Percentiles rank a stretch among this genome's conserved stretches.
Conservation (phyloP, 257 asterid genomes). For the Gentiana straminea region DNA sequence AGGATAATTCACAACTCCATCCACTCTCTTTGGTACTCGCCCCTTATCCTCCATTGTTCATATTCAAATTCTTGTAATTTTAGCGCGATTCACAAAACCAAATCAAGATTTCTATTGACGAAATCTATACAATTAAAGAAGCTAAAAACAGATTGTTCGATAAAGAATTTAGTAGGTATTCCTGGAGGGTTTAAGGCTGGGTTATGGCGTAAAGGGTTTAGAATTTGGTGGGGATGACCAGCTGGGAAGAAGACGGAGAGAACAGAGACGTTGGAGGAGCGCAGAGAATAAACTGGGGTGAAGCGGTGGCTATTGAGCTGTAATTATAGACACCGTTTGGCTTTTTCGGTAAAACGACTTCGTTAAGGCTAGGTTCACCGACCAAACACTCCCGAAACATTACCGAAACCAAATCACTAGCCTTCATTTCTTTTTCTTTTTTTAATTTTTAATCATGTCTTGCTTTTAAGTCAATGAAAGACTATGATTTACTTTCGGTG, state of each 20-base stretch:
- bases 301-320: not conserved
- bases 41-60: conserved; percentile 77
- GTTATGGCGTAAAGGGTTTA: conserved; percentile 4
- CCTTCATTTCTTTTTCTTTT: too few relatives aligned
- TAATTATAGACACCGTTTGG: conserved; percentile 15
- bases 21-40: conserved; percentile 43
- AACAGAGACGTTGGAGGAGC: conserved; percentile 5
- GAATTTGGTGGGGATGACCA: not conserved
- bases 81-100: not conserved
- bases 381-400: too few relatives aligned
- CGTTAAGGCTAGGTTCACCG: too few relatives aligned
- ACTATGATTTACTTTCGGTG: too few relatives aligned
- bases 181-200: not conserved
- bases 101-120: not conserved
- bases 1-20: conserved; percentile 8
- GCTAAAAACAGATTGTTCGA: too few relatives aligned
- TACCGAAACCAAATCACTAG: too few relatives aligned
- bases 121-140: too few relatives aligned
- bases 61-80: conserved; percentile 52
- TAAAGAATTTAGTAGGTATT: not conserved
- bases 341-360: too few relatives aligned
- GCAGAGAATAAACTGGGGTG: not conserved
- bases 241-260: conserved; percentile 8
- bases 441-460: too few relatives aligned
- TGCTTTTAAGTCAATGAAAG: too few relatives aligned